These are phyloP conservation scores for Moricandia moricandioides DNA, from an alignment of 345 rosid genomes.

Conservation along the genomic window DNA sequence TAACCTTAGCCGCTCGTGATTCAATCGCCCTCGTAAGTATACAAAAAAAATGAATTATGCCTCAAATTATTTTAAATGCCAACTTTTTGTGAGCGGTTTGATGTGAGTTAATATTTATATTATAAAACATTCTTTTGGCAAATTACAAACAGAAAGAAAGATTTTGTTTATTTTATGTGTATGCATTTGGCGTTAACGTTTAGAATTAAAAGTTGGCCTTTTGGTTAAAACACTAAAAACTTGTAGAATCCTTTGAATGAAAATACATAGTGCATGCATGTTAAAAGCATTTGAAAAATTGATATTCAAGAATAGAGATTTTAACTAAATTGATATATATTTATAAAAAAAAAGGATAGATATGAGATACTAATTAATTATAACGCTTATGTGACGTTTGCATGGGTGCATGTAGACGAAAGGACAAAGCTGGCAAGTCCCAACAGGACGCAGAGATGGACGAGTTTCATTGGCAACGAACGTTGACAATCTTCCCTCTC, in stretches of 20 bases:
- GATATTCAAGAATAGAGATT: background rate
- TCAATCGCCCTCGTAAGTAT: constrained; percentile 39
- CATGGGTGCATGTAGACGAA: constrained; percentile 42
- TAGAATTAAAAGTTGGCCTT: no score
- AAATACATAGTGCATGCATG: background rate
- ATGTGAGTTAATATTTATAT: background rate
- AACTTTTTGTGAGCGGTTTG: background rate
- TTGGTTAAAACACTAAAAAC: background rate
- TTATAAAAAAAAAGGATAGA: no score
- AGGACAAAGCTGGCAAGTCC: constrained; percentile 51
- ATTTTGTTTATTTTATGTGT: background rate
- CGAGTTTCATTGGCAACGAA: constrained; percentile 42
- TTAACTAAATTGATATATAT: background rate
- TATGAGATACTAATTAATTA: background rate
- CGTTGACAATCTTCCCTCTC: constrained; percentile 37
- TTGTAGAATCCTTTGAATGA: background rate
- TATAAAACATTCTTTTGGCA: background rate
- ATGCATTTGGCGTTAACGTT: background rate
- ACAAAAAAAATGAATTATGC: background rate
- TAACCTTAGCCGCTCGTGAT: constrained; percentile 53
- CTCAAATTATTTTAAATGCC: background rate
- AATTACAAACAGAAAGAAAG: background rate
- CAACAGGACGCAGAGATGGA: constrained; percentile 53
- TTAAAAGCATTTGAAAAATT: background rate
- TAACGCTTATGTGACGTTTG: constrained; percentile 8